These are phyloP conservation scores for Pittosporum tobira DNA, from an alignment of 129 eudicot genomes.

Conservation along the genomic window DNA sequence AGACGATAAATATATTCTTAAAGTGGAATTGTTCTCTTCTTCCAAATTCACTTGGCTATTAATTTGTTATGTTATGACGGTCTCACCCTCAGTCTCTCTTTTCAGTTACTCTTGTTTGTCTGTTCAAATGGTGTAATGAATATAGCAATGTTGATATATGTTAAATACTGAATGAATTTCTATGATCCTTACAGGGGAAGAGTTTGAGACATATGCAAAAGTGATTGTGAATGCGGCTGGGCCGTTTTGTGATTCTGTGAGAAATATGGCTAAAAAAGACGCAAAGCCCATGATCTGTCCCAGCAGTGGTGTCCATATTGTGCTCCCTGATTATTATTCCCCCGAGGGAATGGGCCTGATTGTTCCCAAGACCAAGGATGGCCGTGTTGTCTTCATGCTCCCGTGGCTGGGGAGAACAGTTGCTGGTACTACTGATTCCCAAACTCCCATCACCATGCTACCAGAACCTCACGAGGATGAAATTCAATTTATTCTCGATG, in stretches of 20 bases:
- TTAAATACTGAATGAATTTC: constrained; percentile 61
- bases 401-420: constrained; percentile 93
- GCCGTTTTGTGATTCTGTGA: constrained; percentile 75
- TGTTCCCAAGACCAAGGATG: constrained; percentile 94
- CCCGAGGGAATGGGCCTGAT: constrained; percentile 90
- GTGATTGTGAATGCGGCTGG: constrained; percentile 90
- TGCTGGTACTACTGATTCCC: constrained; percentile 88
- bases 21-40: no score
- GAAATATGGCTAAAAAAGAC: constrained; percentile 57
- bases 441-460: constrained; percentile 63
- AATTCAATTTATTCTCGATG: constrained; percentile 76
- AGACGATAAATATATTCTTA: background rate
- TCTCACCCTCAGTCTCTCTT: background rate
- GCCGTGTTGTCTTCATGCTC: constrained; percentile 84
- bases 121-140: no score
- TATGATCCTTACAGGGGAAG: constrained; percentile 49
- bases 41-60: background rate
- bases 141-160: no score
- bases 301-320: constrained; percentile 85
- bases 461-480: constrained; percentile 96
- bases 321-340: constrained; percentile 80
- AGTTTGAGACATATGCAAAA: constrained; percentile 86
- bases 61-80: background rate
- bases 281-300: constrained; percentile 70
- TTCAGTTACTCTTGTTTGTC: background rate